Conservation (phyloP, 2,329 filamentous ascomycete species). For the Aspergillus tanneri region DNA sequence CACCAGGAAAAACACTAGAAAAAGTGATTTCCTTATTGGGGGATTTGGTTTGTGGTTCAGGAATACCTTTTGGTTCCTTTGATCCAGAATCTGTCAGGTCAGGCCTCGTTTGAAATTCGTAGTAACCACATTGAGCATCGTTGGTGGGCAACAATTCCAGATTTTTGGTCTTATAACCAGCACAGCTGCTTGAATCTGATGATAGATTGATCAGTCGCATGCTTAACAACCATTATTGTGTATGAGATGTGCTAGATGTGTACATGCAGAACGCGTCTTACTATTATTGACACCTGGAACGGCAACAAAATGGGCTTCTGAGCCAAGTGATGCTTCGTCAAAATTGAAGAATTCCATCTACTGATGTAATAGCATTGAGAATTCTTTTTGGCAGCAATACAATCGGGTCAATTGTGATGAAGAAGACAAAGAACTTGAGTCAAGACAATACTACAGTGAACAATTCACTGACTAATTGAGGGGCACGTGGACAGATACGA, state of each 20-base stretch:
- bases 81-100: too few species aligned
- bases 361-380: too few species aligned
- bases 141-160: background rate
- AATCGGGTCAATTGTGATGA: too few species aligned
- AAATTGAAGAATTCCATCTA: background rate
- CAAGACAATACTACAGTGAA: too few species aligned
- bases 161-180: background rate
- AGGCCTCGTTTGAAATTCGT: too few species aligned
- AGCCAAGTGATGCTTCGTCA: background rate
- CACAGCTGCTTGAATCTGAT: background rate
- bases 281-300: background rate
- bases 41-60: too few species aligned
- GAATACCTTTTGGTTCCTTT: too few species aligned
- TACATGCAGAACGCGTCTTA: background rate
- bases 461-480: too few species aligned
- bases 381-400: too few species aligned
- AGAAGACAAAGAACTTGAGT: too few species aligned
- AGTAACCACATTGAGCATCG: background rate
- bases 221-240: background rate
- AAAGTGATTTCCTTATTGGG: background rate
- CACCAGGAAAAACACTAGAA: background rate
- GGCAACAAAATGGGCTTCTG: background rate
- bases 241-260: background rate
- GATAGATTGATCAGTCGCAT: background rate
- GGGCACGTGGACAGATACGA: too few species aligned